These are phyloP conservation scores for Santalum album DNA, from an alignment of 164 flowering plant genomes.

Conservation along the genomic window DNA sequence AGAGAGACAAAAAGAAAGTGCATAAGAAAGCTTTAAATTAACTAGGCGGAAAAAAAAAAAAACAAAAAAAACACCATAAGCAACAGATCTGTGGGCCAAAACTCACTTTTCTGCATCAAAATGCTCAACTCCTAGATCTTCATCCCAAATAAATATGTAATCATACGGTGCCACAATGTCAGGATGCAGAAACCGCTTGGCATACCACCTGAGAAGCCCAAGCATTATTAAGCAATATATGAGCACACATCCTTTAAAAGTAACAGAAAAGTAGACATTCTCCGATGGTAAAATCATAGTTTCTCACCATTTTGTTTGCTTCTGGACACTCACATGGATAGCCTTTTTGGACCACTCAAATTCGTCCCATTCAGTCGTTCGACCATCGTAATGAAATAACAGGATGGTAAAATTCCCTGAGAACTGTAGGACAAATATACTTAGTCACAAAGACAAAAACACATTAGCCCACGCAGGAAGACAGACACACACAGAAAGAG, in stretches of 20 bases:
- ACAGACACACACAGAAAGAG: slow-evolving; percentile 1
- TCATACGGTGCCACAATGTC: slow-evolving; percentile 89
- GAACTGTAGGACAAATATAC: slow-evolving; percentile 42
- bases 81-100: not conserved
- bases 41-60: not conserved
- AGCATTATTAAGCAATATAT: not conserved
- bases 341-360: slow-evolving; percentile 92
- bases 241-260: not conserved
- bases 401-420: slow-evolving; percentile 76
- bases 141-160: slow-evolving; percentile 97
- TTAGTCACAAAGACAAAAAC: slow-evolving; percentile 4
- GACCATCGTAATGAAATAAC: slow-evolving; percentile 89
- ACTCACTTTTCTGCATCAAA: slow-evolving; percentile 83
- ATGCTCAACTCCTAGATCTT: slow-evolving; percentile 90
- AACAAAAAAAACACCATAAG: too few relatives aligned
- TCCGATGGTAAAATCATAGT: not conserved
- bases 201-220: slow-evolving; percentile 73
- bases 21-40: not conserved
- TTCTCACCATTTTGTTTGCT: slow-evolving; percentile 87
- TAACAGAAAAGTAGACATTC: not conserved
- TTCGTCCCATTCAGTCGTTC: slow-evolving; percentile 83
- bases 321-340: slow-evolving; percentile 67
- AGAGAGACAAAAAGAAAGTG: not conserved
- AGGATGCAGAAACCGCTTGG: slow-evolving; percentile 93
- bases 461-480: not conserved